Percentiles rank a stretch among this genome's conserved stretches.
phyloP scores from a whole-genome alignment of 75 land plant species.

The Pinus taeda region DNA sequence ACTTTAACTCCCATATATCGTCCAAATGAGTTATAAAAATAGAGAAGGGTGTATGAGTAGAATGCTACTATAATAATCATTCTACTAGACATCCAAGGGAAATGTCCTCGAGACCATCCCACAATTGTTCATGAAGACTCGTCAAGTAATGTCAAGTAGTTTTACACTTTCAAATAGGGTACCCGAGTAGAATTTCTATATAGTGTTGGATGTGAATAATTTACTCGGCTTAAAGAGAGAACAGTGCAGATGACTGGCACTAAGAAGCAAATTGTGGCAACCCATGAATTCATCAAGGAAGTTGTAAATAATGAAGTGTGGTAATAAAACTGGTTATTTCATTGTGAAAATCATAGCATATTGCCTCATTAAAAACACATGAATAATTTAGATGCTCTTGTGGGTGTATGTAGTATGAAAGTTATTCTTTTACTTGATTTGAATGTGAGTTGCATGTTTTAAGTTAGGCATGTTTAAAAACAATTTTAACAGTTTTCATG shows the following conservation, averaged over 20 bases:
- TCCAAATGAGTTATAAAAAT: too few relatives aligned
- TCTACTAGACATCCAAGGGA: too few relatives aligned
- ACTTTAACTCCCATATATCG: too few relatives aligned
- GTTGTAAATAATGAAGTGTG: constrained; percentile 82
- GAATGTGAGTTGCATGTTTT: neutral
- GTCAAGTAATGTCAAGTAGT: too few relatives aligned
- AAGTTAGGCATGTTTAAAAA: neutral
- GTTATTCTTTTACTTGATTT: neutral
- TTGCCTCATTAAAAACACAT: neutral
- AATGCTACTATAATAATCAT: too few relatives aligned
- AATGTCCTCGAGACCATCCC: too few relatives aligned
- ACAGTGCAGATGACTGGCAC: constrained; percentile 82
- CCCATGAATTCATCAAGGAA: constrained; percentile 84
- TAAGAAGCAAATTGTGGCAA: constrained; percentile 80
- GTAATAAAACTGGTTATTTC: neutral
- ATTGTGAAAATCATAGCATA: neutral
- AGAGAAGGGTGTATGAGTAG: too few relatives aligned
- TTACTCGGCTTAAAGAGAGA: too few relatives aligned
- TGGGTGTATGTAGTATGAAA: neutral
- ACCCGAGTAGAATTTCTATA: too few relatives aligned
- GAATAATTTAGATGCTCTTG: neutral
- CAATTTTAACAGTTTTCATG: neutral
- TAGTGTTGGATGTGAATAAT: too few relatives aligned
- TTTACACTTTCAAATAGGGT: too few relatives aligned
- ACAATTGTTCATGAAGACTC: too few relatives aligned